phyloP scores from a whole-genome alignment of 768 basidiomycete species.

The Suillus fuscotomentosus region DNA sequence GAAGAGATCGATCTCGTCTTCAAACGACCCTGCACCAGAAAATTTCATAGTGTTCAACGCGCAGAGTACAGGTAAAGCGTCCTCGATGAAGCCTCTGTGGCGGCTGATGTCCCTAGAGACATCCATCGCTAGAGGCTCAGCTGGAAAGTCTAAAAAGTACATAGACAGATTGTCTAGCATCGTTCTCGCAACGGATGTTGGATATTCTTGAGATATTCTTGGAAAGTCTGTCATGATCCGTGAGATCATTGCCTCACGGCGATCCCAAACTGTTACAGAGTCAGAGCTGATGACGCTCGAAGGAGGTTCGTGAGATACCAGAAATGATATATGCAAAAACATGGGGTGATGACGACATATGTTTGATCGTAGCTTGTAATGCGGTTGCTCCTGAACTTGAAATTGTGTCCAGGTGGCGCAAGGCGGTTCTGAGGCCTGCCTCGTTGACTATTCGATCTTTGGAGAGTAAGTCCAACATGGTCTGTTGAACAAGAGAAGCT shows the following conservation, averaged over 20 bases:
- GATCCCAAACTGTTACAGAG: constrained; percentile 14
- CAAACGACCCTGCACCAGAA: background rate
- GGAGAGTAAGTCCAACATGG: constrained; percentile 1
- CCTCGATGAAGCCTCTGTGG: constrained; percentile 22
- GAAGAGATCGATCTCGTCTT: constrained; percentile 4
- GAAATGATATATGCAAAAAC: constrained; percentile 32
- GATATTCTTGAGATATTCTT: constrained; percentile 17
- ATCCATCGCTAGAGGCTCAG: constrained; percentile 12
- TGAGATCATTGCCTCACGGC: constrained; percentile 12
- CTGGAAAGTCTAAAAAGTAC: constrained; percentile 22
- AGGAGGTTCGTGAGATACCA: constrained; percentile 11
- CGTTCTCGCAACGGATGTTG: constrained; percentile 16
- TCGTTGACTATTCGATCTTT: constrained; percentile 14
- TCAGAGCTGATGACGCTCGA: background rate
- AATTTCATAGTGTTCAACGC: constrained; percentile 11
- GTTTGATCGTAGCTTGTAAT: constrained; percentile 23
- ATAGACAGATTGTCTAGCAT: constrained; percentile 28
- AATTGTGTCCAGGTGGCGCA: constrained; percentile 21
- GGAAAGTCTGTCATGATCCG: constrained; percentile 38
- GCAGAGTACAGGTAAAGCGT: constrained; percentile 22
- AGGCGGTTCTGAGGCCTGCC: constrained; percentile 18
- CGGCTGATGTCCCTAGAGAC: constrained; percentile 13
- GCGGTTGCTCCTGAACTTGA: constrained; percentile 19
- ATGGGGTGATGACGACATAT: constrained; percentile 23
- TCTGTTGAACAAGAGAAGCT: background rate